Base-by-base conservation (phyloP, 164 flowering plant genomes). In the Protea cynaroides region DNA sequence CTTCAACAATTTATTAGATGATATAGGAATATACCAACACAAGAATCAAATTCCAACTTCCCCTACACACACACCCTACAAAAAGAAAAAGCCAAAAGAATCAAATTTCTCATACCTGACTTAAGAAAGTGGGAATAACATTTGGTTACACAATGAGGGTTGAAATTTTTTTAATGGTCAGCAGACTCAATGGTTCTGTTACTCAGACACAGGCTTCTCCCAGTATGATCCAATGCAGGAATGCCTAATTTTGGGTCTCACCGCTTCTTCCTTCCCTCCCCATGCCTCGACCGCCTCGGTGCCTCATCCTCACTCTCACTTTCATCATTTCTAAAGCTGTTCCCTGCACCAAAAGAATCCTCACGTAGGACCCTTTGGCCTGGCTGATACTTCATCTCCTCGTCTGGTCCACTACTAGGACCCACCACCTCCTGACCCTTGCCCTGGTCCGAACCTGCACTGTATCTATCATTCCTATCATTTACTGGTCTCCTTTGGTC, bases 251-350 rank as follows among this genome's bases (percentile, higher is more conserved):
- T 89, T 19, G 75, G 62, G 19, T 71, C 77, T 50, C 84, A 72
- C 72, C 86, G 77, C 77, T 83, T 93, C 86, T 85, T 89, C 80
- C 80, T 88, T 54, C 92, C 90, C 65, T 93, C 97, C 7, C 92
- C 96, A 40, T 89, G 96, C 72, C 97, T 87, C 11, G 96, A 91
- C 64, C 97, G 74, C 71, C 98, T 78, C 0, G 97, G 98, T 11
- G 97, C 98, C 77, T 94, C 98, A 66, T 94, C 97, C 78, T 94
- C 98, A 25, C 98, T 93, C 69, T 88, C 98, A 53, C 96, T 93
- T 10, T 88, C 98, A 25, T 86, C 95, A 65, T 85, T 83, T 63
- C 80, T 78, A 34, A 79, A 74, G 70, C 62, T 78, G 66, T 71
- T 84, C 19, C 80, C 80, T 25, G 50, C 72, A 50, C 75, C 88